phyloP scores from a whole-genome alignment of 805 yeast genomes.

The Jamesozyma piceae region DNA sequence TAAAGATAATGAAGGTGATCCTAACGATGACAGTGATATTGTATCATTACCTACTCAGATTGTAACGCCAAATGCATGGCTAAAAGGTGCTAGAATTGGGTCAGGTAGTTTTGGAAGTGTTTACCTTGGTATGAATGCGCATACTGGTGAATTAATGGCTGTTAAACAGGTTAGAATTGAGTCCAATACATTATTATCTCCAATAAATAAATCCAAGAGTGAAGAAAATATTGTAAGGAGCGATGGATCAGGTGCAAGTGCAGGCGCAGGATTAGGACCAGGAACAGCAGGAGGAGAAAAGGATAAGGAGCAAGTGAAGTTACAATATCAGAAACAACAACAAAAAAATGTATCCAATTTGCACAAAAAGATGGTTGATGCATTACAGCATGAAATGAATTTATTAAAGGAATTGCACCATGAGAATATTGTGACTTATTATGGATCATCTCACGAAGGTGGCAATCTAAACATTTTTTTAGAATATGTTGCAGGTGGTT shows the following conservation, averaged over 20 bases:
- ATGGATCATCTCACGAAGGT: conserved; percentile 76
- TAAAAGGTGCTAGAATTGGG: conserved; percentile 87
- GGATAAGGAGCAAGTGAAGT: background rate
- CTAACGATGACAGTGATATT: conserved; percentile 33
- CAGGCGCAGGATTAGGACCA: conserved; percentile 3
- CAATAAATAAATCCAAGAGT: conserved; percentile 13
- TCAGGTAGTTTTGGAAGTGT: conserved; percentile 94
- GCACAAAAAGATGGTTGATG: conserved; percentile 58
- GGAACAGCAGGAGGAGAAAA: conserved; percentile 6
- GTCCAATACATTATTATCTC: background rate
- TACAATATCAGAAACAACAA: conserved; percentile 7
- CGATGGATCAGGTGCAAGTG: background rate
- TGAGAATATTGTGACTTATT: conserved; percentile 84
- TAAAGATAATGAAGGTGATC: conserved; percentile 1
- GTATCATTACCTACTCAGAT: conserved; percentile 24
- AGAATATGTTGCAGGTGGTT: conserved; percentile 68
- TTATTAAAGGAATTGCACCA: conserved; percentile 73
- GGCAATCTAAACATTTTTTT: conserved; percentile 67
- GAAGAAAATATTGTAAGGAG: conserved; percentile 22
- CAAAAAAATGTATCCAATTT: conserved; percentile 22
- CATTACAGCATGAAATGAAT: conserved; percentile 72
- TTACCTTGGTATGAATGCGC: conserved; percentile 80
- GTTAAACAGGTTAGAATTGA: conserved; percentile 81
- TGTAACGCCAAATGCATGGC: conserved; percentile 73
- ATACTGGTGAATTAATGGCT: conserved; percentile 94